Base-by-base conservation (phyloP, 2,329 filamentous ascomycete species). In the Exophiala spinifera region DNA sequence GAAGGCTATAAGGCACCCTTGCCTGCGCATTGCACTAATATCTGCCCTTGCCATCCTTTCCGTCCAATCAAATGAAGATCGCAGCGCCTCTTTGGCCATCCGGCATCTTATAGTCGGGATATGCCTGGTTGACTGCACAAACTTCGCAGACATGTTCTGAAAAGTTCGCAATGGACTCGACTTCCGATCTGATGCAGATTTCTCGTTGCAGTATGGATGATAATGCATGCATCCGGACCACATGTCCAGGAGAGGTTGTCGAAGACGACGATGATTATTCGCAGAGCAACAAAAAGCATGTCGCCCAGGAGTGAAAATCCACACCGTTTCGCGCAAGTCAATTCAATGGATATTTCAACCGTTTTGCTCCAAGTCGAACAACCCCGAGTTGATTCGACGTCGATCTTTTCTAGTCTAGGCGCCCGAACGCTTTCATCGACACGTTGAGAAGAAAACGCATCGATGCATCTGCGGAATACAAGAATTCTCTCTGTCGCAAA, bases 401-500 rank as follows among this genome's bases (percentile, higher is more conserved):
- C 28, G 28, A 10, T 10, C 10, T 2, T 10, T 31, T 10, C 10
- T 31, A 7, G 15, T 15, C 3, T 19, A 6, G 17, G 36, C 36
- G 4, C n/a, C n/a, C 36, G 11, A 5, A 39, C 15, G 3, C 3
- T 39, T 39, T 14, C n/a, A 10, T 5, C 4, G 6, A 3, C 2
- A 39, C 14, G n/a, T 5, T 15, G n/a, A 39, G 3, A 39, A 11
- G 36, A 17, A 39, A 17, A 39, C 14, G 17, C 6, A 15, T 5
- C 14, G 36, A 39, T 39, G 36, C 36, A 15, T 5, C 36, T n/a
- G 4, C 36, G 36, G n/a, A n/a, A 39, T n/a, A 39, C 14, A 23
- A 25, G 20, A 44, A 14, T 25, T 14, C n/a, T 25, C 17, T 39
- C 42, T 31, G 48, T 39, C 48, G 48, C 48, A 51, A 51, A 46